Conservation (phyloP, 495 filamentous ascomycete genomes). For the Neurospora hispaniola region DNA sequence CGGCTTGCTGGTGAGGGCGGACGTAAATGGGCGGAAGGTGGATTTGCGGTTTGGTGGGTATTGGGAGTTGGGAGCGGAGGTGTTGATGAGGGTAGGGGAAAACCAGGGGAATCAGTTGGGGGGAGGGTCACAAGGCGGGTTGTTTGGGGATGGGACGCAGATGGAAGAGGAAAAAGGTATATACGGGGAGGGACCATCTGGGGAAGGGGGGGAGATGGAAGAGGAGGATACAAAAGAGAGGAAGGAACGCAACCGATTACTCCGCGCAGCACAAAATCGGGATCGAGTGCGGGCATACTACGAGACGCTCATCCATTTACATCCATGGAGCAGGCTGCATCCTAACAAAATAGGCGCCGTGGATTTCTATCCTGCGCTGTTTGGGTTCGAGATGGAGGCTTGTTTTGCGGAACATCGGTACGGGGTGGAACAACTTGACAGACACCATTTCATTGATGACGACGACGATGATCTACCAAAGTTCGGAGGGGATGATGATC, state of each 20-base stretch:
- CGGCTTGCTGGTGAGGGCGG: slow-evolving; percentile 22
- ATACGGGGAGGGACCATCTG: too few relatives aligned
- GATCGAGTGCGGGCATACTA: slow-evolving; percentile 22
- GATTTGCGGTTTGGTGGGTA: slow-evolving; percentile 27
- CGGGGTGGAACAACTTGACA: background rate
- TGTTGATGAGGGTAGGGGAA: slow-evolving; percentile 20
- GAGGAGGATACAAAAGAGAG: background rate
- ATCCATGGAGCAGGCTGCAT: slow-evolving; percentile 25
- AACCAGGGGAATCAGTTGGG: background rate
- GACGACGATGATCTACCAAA: too few relatives aligned
- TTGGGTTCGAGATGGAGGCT: slow-evolving; percentile 30
- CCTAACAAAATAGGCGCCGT: slow-evolving; percentile 19
- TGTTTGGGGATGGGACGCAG: background rate
- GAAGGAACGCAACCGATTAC: background rate
- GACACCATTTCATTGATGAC: background rate
- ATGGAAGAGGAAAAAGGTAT: background rate
- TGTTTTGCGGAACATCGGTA: slow-evolving; percentile 18
- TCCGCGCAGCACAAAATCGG: slow-evolving; percentile 11
- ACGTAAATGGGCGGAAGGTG: slow-evolving; percentile 17
- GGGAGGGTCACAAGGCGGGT: background rate
- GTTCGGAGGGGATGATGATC: background rate
- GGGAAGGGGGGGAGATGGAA: slow-evolving; percentile 9
- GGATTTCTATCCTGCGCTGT: slow-evolving; percentile 33
- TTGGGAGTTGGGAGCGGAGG: slow-evolving; percentile 35
- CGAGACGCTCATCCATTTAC: slow-evolving; percentile 25